Evolutionary conservation across 345 rosid species (phyloP).

Genomic region (rapeseed (Brassica napus)): DNA sequence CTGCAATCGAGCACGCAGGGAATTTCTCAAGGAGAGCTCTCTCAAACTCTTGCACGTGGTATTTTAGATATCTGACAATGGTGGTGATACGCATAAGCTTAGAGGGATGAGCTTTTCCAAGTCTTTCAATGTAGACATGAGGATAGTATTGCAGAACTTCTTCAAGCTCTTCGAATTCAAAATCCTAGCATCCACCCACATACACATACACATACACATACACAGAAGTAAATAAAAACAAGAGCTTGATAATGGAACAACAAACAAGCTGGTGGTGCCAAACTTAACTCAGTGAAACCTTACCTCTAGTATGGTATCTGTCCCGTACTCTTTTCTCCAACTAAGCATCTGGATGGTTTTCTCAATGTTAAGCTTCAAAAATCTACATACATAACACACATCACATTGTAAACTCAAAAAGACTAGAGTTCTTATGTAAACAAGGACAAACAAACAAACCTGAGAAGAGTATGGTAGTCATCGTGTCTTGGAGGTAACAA

Average conservation of each 20-base stretch:
- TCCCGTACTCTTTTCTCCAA: slow-evolving; percentile 87
- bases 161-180: background rate
- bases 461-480: slow-evolving; percentile 82
- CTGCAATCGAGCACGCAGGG: background rate
- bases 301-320: slow-evolving; percentile 85
- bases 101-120: background rate
- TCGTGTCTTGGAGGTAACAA: slow-evolving; percentile 61
- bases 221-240: background rate
- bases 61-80: background rate
- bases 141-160: background rate
- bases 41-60: background rate
- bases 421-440: background rate
- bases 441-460: slow-evolving; percentile 46
- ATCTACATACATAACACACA: background rate
- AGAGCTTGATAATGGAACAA: background rate
- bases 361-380: background rate
- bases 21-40: background rate
- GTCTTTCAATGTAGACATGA: too few relatives aligned
- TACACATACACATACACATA: background rate
- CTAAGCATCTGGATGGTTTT: slow-evolving; percentile 54
- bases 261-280: background rate
- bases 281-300: background rate
- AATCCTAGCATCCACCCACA: background rate
- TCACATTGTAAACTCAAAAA: background rate
- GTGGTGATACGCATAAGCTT: background rate